Percentiles rank a stretch among this genome's conserved stretches.
These are phyloP conservation scores for Tricholoma hemisulphureum DNA, from an alignment of 768 basidiomycete species.

Conservation along the genomic window DNA sequence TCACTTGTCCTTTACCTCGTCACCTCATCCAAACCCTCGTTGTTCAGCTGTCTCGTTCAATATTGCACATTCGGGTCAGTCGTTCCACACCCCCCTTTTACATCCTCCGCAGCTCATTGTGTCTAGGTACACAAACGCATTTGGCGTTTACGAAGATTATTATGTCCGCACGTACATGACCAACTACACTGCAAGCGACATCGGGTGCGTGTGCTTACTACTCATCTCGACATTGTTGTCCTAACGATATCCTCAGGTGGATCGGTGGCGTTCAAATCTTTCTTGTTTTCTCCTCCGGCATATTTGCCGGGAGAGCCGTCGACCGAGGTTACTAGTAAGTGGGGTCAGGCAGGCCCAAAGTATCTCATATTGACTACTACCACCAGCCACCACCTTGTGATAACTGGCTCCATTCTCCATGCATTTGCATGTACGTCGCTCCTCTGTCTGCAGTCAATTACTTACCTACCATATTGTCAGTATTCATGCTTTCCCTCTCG, in stretches of 20 bases:
- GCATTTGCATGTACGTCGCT: slow-evolving; percentile 28
- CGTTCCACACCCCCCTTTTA: background rate
- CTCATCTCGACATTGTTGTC: background rate
- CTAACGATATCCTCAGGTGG: slow-evolving; percentile 25
- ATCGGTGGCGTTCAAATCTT: slow-evolving; percentile 54
- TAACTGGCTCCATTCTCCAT: slow-evolving; percentile 21
- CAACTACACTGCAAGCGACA: slow-evolving; percentile 20
- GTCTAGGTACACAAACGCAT: slow-evolving; percentile 27
- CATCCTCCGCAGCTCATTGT: background rate
- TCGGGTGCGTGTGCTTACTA: slow-evolving; percentile 16
- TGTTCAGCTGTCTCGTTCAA: background rate
- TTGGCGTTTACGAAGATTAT: slow-evolving; percentile 26
- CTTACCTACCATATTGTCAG: slow-evolving; percentile 12
- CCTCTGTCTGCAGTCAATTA: background rate
- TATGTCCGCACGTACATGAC: slow-evolving; percentile 24
- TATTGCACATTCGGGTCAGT: slow-evolving; percentile 6
- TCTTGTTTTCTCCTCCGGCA: slow-evolving; percentile 45
- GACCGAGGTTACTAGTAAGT: slow-evolving; percentile 54
- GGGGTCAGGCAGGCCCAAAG: background rate
- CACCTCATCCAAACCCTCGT: background rate
- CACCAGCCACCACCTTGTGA: slow-evolving; percentile 23
- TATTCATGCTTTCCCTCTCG: slow-evolving; percentile 36
- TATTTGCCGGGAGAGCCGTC: slow-evolving; percentile 46
- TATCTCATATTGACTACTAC: background rate
- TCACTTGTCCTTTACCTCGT: too few species aligned